These are phyloP conservation scores for Fagus sylvatica DNA, from an alignment of 306 rosid genomes.

Conservation along the genomic window DNA sequence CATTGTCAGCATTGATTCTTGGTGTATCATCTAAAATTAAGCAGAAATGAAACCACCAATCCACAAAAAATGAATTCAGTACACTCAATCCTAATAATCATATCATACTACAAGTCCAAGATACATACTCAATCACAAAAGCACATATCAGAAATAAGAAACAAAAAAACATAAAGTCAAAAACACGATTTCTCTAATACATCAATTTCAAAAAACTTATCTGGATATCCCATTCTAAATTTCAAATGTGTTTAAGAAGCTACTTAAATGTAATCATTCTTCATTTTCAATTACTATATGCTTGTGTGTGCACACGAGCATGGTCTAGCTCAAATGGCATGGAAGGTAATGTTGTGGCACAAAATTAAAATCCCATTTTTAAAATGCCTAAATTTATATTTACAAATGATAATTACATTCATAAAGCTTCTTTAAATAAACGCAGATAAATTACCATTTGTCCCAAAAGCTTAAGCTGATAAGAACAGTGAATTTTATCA, in stretches of 20 bases:
- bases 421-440: background rate
- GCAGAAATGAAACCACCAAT: conserved; percentile 34
- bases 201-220: background rate
- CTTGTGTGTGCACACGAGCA: too few relatives aligned
- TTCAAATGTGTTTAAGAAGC: background rate
- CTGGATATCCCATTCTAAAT: background rate
- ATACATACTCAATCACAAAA: background rate
- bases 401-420: background rate
- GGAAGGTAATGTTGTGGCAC: background rate
- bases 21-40: conserved; percentile 50
- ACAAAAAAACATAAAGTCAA: background rate
- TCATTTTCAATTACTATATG: too few relatives aligned
- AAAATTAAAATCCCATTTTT: background rate
- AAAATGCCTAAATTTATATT: background rate
- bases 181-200: too few relatives aligned
- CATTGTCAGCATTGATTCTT: conserved; percentile 46
- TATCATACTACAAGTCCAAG: background rate
- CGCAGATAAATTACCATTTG: too few relatives aligned
- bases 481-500: too few relatives aligned
- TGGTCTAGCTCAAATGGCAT: too few relatives aligned
- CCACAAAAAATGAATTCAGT: conserved; percentile 6
- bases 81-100: conserved; percentile 10
- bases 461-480: too few relatives aligned
- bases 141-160: background rate
- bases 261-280: too few relatives aligned